Evolutionary conservation across 192 early-diverging fungal species (phyloP), one percentile per base, ranked within the genome.

Genomic region (Entomortierella parvispora): DNA sequence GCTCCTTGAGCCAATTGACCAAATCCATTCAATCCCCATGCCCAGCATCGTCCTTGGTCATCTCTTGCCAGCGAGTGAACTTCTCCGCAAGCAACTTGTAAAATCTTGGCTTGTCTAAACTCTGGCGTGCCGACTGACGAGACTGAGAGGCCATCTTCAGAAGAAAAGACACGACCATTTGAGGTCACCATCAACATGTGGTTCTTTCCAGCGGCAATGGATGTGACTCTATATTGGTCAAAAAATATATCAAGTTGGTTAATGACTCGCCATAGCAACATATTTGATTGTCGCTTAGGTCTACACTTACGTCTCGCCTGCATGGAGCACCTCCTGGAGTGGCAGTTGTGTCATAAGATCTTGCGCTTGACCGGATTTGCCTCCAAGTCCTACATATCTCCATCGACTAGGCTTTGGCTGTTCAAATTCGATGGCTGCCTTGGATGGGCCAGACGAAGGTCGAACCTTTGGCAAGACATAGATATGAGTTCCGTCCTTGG

Each of bases 141-240:
- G 37, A 77, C 49, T 4, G 74, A 77, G 17, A 77, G 61, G 26
- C 74, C 81, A 23, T 71, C 62, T 17, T 72, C 64, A 0, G 81
- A 79, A 8, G 65, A 47, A 37, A 83, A 56, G 3, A 83, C 81
- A 15, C 81, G 69, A 17, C 81, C 81, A 22, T 64, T n/a, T 18
- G 81, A 83, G 8, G 81, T 80, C 10, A 75, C 56, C 66, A 74
- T 72, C 5, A 83, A 25, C 50, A 83, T 47, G 40, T 83, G 81
- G n/a, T 57, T 72, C 54, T 74, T 68, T 49, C 81, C 81, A 6
- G 81, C 60, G 4, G 81, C 55, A 44, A 83, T 69, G 1, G 69
- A 62, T 4, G 55, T 64, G 31, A 83, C 64, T 32, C 81, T 82
- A 32, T 29, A 17, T 15, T 25, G 7, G n/a, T 34, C n/a, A n/a